Evolutionary conservation across 768 basidiomycete genomes (phyloP).

Genomic region (Phylloporus scabripes): DNA sequence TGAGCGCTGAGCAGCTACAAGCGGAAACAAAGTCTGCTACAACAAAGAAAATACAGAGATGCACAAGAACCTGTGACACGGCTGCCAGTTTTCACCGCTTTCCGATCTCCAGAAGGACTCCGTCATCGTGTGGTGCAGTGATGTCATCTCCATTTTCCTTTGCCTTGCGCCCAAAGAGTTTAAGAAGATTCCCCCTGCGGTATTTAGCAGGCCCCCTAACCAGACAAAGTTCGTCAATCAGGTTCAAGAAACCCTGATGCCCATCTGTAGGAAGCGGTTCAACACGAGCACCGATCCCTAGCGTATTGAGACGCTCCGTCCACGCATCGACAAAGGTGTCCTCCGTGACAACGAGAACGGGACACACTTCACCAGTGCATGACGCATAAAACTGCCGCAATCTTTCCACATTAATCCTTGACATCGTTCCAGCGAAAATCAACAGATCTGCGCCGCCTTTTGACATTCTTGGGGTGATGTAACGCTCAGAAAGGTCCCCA

Average conservation of each 20-base stretch:
- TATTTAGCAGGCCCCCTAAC: slow-evolving; percentile 19
- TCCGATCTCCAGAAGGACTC: neutral
- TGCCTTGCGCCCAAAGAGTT: slow-evolving; percentile 10
- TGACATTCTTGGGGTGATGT: slow-evolving; percentile 13
- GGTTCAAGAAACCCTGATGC: slow-evolving; percentile 1
- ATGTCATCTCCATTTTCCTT: slow-evolving; percentile 9
- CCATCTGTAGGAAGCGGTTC: slow-evolving; percentile 1
- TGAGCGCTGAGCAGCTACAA: too few relatives aligned
- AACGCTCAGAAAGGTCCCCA: slow-evolving; percentile 11
- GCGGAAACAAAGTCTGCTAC: neutral
- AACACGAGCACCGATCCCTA: slow-evolving; percentile 16
- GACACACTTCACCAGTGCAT: slow-evolving; percentile 23
- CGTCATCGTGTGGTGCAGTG: neutral
- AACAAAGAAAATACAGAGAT: neutral
- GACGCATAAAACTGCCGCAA: slow-evolving; percentile 12
- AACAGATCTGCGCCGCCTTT: slow-evolving; percentile 24
- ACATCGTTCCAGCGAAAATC: slow-evolving; percentile 16
- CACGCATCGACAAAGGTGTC: slow-evolving; percentile 4
- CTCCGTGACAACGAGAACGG: slow-evolving; percentile 20
- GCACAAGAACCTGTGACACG: neutral
- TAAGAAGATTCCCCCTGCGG: slow-evolving; percentile 11
- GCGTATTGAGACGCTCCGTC: slow-evolving; percentile 3
- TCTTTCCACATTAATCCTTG: slow-evolving; percentile 5
- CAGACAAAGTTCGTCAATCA: slow-evolving; percentile 23
- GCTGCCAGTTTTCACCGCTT: neutral